Evolutionary conservation across 768 basidiomycete genomes (phyloP), one percentile per base, ranked within the genome.

Genomic region (Leccinum rimulosum): DNA sequence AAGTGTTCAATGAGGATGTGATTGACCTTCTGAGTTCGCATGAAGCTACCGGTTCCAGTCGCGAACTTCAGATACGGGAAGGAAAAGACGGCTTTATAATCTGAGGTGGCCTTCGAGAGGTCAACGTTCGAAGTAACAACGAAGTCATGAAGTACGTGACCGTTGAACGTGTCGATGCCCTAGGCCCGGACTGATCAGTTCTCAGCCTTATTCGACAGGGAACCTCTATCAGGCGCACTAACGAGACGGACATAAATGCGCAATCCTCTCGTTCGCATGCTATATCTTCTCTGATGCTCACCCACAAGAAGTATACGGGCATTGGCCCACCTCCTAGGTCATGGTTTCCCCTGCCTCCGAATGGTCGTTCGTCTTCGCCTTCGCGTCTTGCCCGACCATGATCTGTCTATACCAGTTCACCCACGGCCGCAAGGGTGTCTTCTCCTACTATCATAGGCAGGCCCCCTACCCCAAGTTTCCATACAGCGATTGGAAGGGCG

Each of bases 1-100:
- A 99, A 80, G 84, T 99, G 54, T 98, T 98, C 76, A 98, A 99
- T 75, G 97, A 99, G 77, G 97, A 99, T 76, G 84, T 99, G 53
- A 92, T 98, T 72, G 97, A 99, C 79, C 80, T 99, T 53, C 80
- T 99, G 55, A 86, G 86, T 56, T 77, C 86, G 67, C 87, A 91
- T 59, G 89, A 92, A 57, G 73, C 77, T 7, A 78, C 75, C 33
- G 85, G 83, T n/a, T 81, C 75, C 11, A 82, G 87, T 58, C 86
- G 93, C 51, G 90, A 93, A 68, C 93, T 99, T 14, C 89, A 94
- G 71, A 98, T 99, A 71, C 82, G 96, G 61, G 97, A 99, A 78
- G 95, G 96, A 73, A 95, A 96, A 73, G 89, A 93, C 62, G 97
- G 96, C 8, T 87, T 90, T 65, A 98, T 99, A 64, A 90, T 98